Base-by-base conservation (phyloP, 2,329 filamentous ascomycete genomes). In the Trichoderma koningii region DNA sequence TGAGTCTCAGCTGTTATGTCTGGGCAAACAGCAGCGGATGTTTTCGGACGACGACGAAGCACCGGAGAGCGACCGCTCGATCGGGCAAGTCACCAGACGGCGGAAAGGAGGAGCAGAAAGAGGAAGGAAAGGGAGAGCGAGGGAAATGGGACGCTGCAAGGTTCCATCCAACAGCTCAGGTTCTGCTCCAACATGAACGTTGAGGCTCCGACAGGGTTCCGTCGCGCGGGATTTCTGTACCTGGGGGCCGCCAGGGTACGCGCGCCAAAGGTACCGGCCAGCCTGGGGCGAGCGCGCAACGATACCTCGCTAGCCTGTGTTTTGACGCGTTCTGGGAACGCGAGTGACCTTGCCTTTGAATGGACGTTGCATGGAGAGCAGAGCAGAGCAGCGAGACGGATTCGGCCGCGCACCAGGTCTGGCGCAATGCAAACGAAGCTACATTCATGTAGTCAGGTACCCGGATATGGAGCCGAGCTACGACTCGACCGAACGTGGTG, bases 71-170 rank as follows among this genome's bases (percentile, higher is more conserved):
- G 14, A 14, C 34, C 10, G 34, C 34, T 38, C 34, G 23, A 38
- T 19, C 42, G 21, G 44, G 19, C 28, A 30, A 28, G 19, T 5
- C 26, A 19, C 26, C 26, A 30, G 14, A 23, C 26, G 55, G 44
- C 30, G 42, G 59, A 62, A 62, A 62, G 59, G 59, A 62, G 59
- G 38, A 62, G 50, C 34, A 38, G 21, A 59, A 47, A 53, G 23
- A 59, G 45, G 55, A 21, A 48, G 28, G 50, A 62, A 56, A 63
- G 61, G 45, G 61, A 53, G 59, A 48, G 28, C 12, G 34, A 21
- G 28, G 51, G 51, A 63, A 63, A 63, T 63, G 52, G 61, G 61
- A 56, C 42, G 61, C 52, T 56, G 52, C 60, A 55, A 63, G 60
- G 60, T 45, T 55, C 26, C 48, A 30, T 26, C 34, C 34, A 38